phyloP scores from a whole-genome alignment of 192 early-diverging fungal genomes.

The Dispira simplex region DNA sequence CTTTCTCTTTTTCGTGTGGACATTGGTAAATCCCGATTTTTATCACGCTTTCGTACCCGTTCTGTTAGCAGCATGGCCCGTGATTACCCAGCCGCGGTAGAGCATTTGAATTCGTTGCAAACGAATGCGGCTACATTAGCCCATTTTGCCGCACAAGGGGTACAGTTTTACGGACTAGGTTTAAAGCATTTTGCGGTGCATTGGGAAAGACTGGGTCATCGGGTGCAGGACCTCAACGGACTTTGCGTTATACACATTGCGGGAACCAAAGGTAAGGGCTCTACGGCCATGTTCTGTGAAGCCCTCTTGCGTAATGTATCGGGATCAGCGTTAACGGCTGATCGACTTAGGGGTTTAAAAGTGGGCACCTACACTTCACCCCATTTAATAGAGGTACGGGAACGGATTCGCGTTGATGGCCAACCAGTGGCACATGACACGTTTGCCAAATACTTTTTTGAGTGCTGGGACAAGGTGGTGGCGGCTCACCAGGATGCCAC shows the following conservation, averaged over 20 bases:
- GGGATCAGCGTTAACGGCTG: background rate
- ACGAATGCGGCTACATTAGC: too few relatives aligned
- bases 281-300: slow-evolving; percentile 65
- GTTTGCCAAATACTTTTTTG: slow-evolving; percentile 79
- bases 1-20: too few relatives aligned
- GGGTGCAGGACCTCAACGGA: slow-evolving; percentile 47
- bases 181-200: too few relatives aligned
- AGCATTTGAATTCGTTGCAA: too few relatives aligned
- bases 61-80: too few relatives aligned
- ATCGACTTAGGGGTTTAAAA: slow-evolving; percentile 17
- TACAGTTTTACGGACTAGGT: too few relatives aligned
- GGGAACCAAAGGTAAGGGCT: slow-evolving; percentile 82
- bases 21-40: too few relatives aligned
- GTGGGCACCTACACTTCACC: slow-evolving; percentile 87
- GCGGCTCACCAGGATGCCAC: slow-evolving; percentile 13
- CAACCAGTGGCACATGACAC: slow-evolving; percentile 47
- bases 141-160: too few relatives aligned
- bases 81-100: too few relatives aligned
- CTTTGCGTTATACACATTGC: slow-evolving; percentile 68
- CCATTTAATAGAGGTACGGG: slow-evolving; percentile 81
- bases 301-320: slow-evolving; percentile 47
- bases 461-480: slow-evolving; percentile 64
- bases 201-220: too few relatives aligned
- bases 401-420: slow-evolving; percentile 89
- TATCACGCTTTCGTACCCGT: too few relatives aligned